Conservation (phyloP, 495 filamentous ascomycete species). For the Zalerion maritima region DNA sequence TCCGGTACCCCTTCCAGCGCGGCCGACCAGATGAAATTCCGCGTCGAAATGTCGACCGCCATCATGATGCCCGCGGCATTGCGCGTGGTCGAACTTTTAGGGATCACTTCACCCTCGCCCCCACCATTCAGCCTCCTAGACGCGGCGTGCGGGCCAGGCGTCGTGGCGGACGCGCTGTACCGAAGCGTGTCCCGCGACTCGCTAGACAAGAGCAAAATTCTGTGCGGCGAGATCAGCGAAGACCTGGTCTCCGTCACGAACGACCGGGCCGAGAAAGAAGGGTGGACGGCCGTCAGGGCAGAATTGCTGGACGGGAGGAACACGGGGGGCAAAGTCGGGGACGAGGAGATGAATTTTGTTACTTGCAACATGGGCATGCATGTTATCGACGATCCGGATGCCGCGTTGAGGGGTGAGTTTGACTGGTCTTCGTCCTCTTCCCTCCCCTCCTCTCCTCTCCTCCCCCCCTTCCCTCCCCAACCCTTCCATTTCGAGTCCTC, state of each 20-base stretch:
- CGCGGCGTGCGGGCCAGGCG: conserved; percentile 26
- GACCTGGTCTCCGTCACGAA: conserved; percentile 15
- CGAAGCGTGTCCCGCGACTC: conserved; percentile 12
- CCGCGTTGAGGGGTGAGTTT: conserved; percentile 22
- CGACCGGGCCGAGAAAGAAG: conserved; percentile 12
- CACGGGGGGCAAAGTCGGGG: background rate
- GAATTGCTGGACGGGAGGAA: conserved; percentile 24
- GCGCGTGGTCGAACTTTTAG: too few relatives aligned
- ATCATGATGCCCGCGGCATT: too few relatives aligned
- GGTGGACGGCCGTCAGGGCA: conserved; percentile 20
- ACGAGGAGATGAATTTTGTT: conserved; percentile 2
- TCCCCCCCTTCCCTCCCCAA: too few relatives aligned
- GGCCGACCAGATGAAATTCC: too few relatives aligned
- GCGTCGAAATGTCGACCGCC: too few relatives aligned
- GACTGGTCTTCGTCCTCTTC: too few relatives aligned
- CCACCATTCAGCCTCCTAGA: conserved; percentile 25
- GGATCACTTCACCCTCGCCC: too few relatives aligned
- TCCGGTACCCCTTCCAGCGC: too few relatives aligned
- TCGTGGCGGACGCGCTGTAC: conserved; percentile 21
- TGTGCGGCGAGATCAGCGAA: conserved; percentile 23
- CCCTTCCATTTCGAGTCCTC: too few relatives aligned
- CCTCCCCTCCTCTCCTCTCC: too few relatives aligned
- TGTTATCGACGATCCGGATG: conserved; percentile 23
- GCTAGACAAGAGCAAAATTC: conserved; percentile 20
- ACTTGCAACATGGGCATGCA: conserved; percentile 29